Evolutionary conservation across 345 rosid genomes (phyloP), one percentile per base, ranked within the genome.

Genomic region (Hibiscus tridactylites): DNA sequence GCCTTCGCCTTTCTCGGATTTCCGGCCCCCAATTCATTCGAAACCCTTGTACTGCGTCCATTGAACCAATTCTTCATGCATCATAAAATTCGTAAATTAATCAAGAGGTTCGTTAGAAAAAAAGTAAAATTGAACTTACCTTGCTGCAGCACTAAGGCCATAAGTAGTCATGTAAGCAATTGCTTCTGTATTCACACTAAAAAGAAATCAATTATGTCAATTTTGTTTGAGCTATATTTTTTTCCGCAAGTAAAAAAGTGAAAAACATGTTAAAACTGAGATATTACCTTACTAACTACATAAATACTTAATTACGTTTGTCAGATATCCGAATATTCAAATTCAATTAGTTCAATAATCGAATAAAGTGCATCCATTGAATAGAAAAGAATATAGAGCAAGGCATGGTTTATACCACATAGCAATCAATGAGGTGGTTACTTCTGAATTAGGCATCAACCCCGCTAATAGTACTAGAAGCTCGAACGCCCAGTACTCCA

Each of bases 401-500:
- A 88, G 73, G 21, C 21, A 21, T 21, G 21, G 21, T 21, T 21
- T 57, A 17, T 76, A 92, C 97, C 96, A 89, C 77, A 89, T 87
- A 70, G 96, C 97, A 13, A 83, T 83, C 73, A 93, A 57, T 37
- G 97, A 88, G 12, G 93, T 88, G 9, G 85, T 66, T 39, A 70
- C 53, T 68, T 88, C 86, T 0, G 97, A 77, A 71, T 91, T 79
- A 1, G 89, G 83, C 93, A 91, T 89, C 65, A 80, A 1, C 68
- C 96, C 91, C 37, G 98, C 97, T 42, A 93, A 31, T 60, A 93
- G 72, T 67, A 93, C 97, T 54, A 93, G 84, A 67, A 89, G 68
- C 88, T 91, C 97, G 54, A 88, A 91, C 7, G 96, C 96, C 98
- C 98, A 87, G 17, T 82, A 85, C 75, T 91, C 97, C 82, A 93